These are phyloP conservation scores for Globisporangium recalcitrans DNA, from an alignment of 352 stramenopile species.

Conservation along the genomic window DNA sequence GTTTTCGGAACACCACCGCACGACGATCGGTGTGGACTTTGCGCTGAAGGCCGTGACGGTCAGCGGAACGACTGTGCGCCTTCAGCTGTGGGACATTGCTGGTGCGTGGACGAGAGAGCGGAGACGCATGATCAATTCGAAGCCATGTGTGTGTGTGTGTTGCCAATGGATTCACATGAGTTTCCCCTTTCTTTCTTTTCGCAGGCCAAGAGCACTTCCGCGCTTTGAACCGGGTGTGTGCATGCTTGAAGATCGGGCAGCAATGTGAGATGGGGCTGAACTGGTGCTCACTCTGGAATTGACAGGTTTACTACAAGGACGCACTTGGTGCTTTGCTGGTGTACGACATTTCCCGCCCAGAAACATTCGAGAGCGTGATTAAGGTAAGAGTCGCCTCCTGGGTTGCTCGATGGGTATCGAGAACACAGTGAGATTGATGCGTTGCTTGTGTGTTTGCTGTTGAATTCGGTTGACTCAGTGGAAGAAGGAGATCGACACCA, in stretches of 20 bases:
- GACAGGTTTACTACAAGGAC: constrained; percentile 92
- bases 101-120: constrained; percentile 13
- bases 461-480: constrained; percentile 42
- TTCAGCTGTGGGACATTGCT: constrained; percentile 94
- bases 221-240: constrained; percentile 82
- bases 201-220: constrained; percentile 90
- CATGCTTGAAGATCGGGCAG: neutral
- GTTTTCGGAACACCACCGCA: constrained; percentile 91
- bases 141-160: neutral
- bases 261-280: neutral
- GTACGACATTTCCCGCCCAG: constrained; percentile 89
- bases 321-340: constrained; percentile 88
- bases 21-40: constrained; percentile 92
- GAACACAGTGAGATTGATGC: neutral
- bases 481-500: constrained; percentile 93
- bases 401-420: neutral
- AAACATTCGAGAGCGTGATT: constrained; percentile 88
- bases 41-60: constrained; percentile 87
- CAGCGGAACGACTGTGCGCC: constrained; percentile 78
- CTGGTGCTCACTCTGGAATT: too few species aligned
- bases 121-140: neutral
- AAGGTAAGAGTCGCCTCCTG: constrained; percentile 35
- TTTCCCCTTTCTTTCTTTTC: neutral
- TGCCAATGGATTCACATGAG: neutral
- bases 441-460: neutral